Evolutionary conservation across 2,329 filamentous ascomycete species (phyloP), one percentile per base, ranked within the genome.

Genomic region (Ophiocordyceps australis): DNA sequence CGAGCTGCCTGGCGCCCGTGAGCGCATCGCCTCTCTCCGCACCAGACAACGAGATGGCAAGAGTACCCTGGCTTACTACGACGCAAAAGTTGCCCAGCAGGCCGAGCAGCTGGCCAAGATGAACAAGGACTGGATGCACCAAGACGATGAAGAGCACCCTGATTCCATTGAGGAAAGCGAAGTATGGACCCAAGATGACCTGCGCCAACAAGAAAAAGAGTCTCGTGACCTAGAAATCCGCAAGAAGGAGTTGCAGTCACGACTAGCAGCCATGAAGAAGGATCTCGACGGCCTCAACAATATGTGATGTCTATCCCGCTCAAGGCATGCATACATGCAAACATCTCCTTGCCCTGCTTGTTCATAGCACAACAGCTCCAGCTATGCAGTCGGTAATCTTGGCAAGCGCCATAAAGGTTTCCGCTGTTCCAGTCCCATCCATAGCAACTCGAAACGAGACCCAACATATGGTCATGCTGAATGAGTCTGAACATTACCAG

Each of bases 21-120:
- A 92, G 41, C 67, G 74, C 33, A 91, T 95, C 36, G 58, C 70
- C 1, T 59, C 62, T 21, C 60, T 93, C 41, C 64, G 83, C 32
- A 64, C 66, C 28, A 73, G 80, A 39, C 68, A 86, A 47, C 61
- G 67, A 20, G 64, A 80, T 39, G 65, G 89, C 31, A 62, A 62
- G 17, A 70, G 70, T 24, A 93, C 83, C 14, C 59, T 89, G 40
- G 67, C 65, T 9, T 77, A 81, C 38, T 83, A 93, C 40, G 85
- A 95, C 52, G 62, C 63, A 9, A 73, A 74, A 28, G 80, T 95
- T 2, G 66, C 71, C 7, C 72, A 77, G 41, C 86, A 93, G 52
- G 62, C 70, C 9, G 65, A 69, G 30, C 69, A 82, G 39, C 47
- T 95, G 33, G 72, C 75, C 30, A 63, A 62, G 30, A 73, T 86